Percentiles rank a stretch among this genome's conserved stretches.
These are phyloP conservation scores for Mikania micrantha DNA, from an alignment of 129 eudicot species.

Conservation along the genomic window DNA sequence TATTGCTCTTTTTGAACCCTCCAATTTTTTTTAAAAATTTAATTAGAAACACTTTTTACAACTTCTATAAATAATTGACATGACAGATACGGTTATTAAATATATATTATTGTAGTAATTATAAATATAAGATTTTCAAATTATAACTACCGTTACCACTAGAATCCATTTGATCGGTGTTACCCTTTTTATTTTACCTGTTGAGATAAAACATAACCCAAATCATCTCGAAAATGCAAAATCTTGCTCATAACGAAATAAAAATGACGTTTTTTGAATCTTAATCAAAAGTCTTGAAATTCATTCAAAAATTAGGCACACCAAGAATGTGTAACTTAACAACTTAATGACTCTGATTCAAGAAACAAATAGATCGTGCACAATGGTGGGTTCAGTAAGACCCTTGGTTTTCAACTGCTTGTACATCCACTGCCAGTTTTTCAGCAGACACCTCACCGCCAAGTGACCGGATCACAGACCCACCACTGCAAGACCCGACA, in stretches of 20 bases:
- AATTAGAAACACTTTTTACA: too few relatives aligned
- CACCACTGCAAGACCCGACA: constrained; percentile 90
- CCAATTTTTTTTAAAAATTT: too few relatives aligned
- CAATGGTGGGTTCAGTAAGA: constrained; percentile 43
- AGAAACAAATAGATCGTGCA: constrained; percentile 6
- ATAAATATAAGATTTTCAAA: too few relatives aligned
- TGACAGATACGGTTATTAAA: too few relatives aligned
- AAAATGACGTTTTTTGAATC: neutral
- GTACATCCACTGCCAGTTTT: constrained; percentile 96
- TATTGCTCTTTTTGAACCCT: too few relatives aligned
- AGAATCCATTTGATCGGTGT: too few relatives aligned
- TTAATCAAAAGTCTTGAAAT: constrained; percentile 14
- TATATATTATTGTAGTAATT: too few relatives aligned
- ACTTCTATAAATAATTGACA: too few relatives aligned
- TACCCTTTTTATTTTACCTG: neutral
- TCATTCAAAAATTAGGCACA: constrained; percentile 9
- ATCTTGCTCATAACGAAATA: neutral
- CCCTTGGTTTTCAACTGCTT: constrained; percentile 72
- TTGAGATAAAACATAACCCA: neutral
- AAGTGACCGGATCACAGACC: constrained; percentile 80
- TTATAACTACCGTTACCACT: too few relatives aligned
- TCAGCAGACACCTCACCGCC: constrained; percentile 92
- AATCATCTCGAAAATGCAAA: neutral
- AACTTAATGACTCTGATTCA: constrained; percentile 10
- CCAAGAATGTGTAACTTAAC: constrained; percentile 16